A percentile compares a stretch with the other conserved stretches of the same genome.
phyloP scores from a whole-genome alignment of 805 yeast species.

The Diddensiella transvaalensis region DNA sequence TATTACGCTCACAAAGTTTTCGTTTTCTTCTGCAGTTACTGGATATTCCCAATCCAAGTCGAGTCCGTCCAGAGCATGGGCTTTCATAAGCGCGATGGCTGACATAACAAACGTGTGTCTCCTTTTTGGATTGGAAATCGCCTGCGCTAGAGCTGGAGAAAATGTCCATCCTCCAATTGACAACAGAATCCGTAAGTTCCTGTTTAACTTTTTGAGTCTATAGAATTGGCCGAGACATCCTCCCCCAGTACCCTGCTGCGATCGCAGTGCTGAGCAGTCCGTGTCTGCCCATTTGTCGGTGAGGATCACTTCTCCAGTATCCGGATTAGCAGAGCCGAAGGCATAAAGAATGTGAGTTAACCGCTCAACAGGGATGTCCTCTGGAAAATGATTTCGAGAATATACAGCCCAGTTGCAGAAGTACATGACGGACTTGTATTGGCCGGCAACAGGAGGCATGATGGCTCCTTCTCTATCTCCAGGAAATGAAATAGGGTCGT shows the following conservation, averaged over 20 bases:
- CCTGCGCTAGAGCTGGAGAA: constrained; percentile 46
- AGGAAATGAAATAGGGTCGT: too few relatives aligned
- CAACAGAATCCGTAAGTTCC: constrained; percentile 54
- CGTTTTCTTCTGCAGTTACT: constrained; percentile 42
- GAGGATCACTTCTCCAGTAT: constrained; percentile 50
- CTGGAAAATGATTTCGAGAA: constrained; percentile 53
- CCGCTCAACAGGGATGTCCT: constrained; percentile 53
- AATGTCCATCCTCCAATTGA: constrained; percentile 84
- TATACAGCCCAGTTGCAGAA: constrained; percentile 60
- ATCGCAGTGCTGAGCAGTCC: constrained; percentile 18
- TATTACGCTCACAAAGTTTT: constrained; percentile 43
- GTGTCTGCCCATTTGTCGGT: constrained; percentile 67
- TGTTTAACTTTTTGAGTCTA: constrained; percentile 41
- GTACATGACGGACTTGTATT: constrained; percentile 21
- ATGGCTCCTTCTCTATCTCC: too few relatives aligned
- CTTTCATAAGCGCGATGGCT: constrained; percentile 44
- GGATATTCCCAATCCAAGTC: constrained; percentile 98
- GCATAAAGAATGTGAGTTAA: constrained; percentile 76
- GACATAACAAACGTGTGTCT: constrained; percentile 48
- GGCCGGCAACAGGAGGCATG: neutral
- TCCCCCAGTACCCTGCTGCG: constrained; percentile 22
- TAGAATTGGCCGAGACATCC: constrained; percentile 54
- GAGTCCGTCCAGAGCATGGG: constrained; percentile 78
- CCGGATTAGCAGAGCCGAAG: constrained; percentile 57
- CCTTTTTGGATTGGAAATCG: constrained; percentile 37